Base-by-base conservation (phyloP, 2,329 filamentous ascomycete genomes). In the Lachnellula occidentalis region DNA sequence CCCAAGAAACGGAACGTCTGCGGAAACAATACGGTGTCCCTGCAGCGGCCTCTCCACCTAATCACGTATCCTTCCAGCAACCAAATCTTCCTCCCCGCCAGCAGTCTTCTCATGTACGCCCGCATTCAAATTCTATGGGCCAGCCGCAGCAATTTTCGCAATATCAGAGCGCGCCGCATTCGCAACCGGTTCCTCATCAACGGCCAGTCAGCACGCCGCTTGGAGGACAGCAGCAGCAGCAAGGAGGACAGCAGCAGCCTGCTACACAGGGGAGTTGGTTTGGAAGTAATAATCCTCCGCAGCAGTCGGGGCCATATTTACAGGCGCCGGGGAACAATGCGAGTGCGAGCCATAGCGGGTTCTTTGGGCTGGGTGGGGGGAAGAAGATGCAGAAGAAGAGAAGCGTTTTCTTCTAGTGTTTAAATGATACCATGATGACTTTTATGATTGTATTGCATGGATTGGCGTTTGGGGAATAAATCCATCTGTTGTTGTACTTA, bases 1-100 rank as follows among this genome's bases (percentile, higher is more conserved):
- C 92, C 19, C 80, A 79, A 58, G 92, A 99, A 73, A 97, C 94
- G 0, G 90, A 94, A 68, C 79, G 91, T 1, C 74, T 99, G 36
- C 76, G 82, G 21, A 81, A 76, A 61, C 70, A 86, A 62, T 92
- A 89, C 63, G 87, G 88, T 9, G 63, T 69, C 17, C 48, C 52
- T 4, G 57, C 49, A 11, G 27, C 47, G 17, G 27, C 27, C 27
- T 31, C 27, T 8, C 27, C 27, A 31, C 27, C 27, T 31, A 31
- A 31, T 31, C 27, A 31, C 27, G 27, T 31, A 31, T 54, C 36
- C n/a, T 46, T 3, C 50, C 58, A 34, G 9, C 45, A 27, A 5
- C 57, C 61, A n/a, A 14, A 48, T 56, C 57, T 58, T 14, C 51
- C 54, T 19, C 55, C 56, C 24, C 60, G 57, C 14, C 54, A 52